Conservation (phyloP, 73 alveolate genomes). For the Breviolum minutum region DNA sequence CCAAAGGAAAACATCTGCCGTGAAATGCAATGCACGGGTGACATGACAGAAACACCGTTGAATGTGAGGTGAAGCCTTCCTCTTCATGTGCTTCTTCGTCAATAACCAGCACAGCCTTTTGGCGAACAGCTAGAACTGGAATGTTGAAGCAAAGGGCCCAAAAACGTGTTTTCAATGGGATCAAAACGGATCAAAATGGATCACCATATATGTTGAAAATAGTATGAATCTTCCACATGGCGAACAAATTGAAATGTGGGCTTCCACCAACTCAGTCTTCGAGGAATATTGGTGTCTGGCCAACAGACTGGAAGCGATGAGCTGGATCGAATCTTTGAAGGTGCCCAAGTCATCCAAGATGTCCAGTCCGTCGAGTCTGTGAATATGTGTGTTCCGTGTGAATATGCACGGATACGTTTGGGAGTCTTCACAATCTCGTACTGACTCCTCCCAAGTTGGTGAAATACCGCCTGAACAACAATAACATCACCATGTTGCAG, state of each 20-base stretch:
- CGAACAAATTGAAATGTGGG: too few relatives aligned
- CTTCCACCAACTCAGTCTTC: background rate
- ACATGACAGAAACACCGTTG: too few relatives aligned
- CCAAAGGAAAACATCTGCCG: background rate
- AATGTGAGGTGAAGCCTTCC: constrained; percentile 23
- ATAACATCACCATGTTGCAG: background rate
- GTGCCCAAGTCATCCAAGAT: background rate
- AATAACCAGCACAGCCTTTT: constrained; percentile 29
- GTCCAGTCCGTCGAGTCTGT: background rate
- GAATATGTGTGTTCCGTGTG: background rate
- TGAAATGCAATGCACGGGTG: background rate
- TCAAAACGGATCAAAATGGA: too few relatives aligned
- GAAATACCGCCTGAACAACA: background rate
- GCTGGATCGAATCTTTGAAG: constrained; percentile 62
- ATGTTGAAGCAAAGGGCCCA: too few relatives aligned
- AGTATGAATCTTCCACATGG: background rate
- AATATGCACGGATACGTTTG: background rate
- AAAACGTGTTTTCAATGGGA: too few relatives aligned
- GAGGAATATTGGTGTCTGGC: constrained; percentile 55
- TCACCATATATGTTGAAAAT: too few relatives aligned
- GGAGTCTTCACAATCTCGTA: background rate
- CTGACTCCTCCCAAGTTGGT: background rate
- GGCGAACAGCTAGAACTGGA: background rate
- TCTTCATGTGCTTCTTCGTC: constrained; percentile 82
- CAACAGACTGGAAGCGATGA: constrained; percentile 38